Base-by-base conservation (phyloP, 306 rosid species). In the Prunus kanzakura region DNA sequence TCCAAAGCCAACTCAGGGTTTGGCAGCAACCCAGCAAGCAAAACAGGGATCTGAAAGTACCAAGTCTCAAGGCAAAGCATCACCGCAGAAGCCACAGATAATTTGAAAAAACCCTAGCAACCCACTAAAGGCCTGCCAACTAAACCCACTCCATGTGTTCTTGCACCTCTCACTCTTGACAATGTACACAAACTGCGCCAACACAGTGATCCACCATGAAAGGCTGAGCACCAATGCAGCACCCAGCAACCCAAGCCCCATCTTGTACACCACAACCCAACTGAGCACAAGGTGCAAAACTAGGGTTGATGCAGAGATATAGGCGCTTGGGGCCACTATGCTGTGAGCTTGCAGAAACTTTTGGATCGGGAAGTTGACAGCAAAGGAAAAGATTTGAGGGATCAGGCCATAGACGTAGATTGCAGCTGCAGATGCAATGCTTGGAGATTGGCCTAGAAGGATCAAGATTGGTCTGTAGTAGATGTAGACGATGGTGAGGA, bases 371-470 rank as follows among this genome's bases (percentile, higher is more conserved):
- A 93, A 93, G 81, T 91, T 90, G 1, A 76, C 52, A 0, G 93
- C 94, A 45, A 90, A 91, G 0, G 98, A 94, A 20, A 93, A 89
- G 20, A 93, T 93, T 30, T 91, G 98, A 11, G 98, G 98, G 49
- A 91, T 93, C 0, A 93, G 62, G 0, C 96, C 98, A 56, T 85
- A 93, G 2, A 91, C 93, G 15, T 89, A 93, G 0, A 81, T 0
- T 1, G 93, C 86, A 0, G 93, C 90, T 0, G 95, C 87, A 0
- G 94, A 82, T 0, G 93, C 90, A 1, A 93, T 91, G 30, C 80
- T 70, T 0, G 83, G 80, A 0, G 98, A 82, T 32, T 93, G 72
- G 2, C 96, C 96, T 0, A 93, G 79, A 2, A 88, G 67, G 0
- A 93, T 0, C 0, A 93, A 71, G 15, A 88, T 52, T 0, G 91